These are phyloP conservation scores for Gymnopus androsaceus DNA, from an alignment of 1,284 basidiomycete genomes.

Conservation along the genomic window DNA sequence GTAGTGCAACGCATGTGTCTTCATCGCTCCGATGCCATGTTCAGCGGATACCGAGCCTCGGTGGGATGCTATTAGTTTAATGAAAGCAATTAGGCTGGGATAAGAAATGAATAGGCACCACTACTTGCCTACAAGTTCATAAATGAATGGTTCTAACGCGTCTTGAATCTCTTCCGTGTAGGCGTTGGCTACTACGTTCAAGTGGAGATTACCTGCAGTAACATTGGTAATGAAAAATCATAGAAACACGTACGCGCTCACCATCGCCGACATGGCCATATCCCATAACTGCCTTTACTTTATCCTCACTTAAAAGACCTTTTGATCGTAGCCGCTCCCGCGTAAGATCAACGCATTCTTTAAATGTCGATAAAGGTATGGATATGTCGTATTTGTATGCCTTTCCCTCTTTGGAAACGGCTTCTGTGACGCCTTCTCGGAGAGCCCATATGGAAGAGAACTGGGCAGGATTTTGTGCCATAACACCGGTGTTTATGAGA, in stretches of 20 bases:
- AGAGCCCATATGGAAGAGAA: conserved; percentile 90
- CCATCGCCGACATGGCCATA: conserved; percentile 98
- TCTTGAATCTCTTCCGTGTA: conserved; percentile 86
- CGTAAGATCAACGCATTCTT: conserved; percentile 85
- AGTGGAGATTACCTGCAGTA: conserved; percentile 82
- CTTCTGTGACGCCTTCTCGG: conserved; percentile 94
- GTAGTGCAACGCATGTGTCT: conserved; percentile 89
- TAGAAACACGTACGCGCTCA: conserved; percentile 35
- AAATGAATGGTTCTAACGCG: conserved; percentile 93
- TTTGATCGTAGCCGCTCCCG: conserved; percentile 73
- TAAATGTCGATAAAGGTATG: conserved; percentile 87
- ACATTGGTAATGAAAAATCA: background rate
- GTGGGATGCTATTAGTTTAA: conserved; percentile 50
- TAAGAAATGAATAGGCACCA: background rate
- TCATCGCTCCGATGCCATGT: conserved; percentile 95
- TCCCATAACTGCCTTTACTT: conserved; percentile 83
- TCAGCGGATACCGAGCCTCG: conserved; percentile 95
- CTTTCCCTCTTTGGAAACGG: conserved; percentile 91
- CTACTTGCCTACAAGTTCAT: conserved; percentile 82
- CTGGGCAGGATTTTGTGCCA: conserved; percentile 92
- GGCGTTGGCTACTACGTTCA: conserved; percentile 88
- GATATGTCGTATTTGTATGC: conserved; percentile 99
- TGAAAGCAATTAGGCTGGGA: background rate
- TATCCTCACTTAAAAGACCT: conserved; percentile 72
- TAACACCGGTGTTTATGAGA: conserved; percentile 87